phyloP scores from a whole-genome alignment of 768 basidiomycete species.

The Phylloporus sp. region DNA sequence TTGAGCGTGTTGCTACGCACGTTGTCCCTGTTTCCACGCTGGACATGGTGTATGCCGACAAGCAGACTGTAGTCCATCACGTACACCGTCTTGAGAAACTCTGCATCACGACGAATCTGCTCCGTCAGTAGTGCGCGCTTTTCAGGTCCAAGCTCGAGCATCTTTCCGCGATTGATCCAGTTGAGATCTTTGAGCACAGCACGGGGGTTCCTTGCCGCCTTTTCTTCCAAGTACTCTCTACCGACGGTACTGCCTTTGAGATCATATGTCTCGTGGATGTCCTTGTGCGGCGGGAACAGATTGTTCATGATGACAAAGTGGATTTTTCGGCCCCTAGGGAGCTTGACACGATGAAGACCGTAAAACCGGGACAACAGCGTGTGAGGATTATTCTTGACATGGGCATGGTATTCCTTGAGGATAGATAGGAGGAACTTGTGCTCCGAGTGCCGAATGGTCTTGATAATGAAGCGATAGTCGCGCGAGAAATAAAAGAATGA shows the following conservation, averaged over 20 bases:
- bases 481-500: conserved; percentile 99
- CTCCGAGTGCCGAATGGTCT: conserved; percentile 92
- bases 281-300: conserved; percentile 94
- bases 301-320: conserved; percentile 99
- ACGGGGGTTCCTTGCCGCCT: conserved; percentile 68
- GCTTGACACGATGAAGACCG: conserved; percentile 95
- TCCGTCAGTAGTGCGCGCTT: conserved; percentile 89
- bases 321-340: conserved; percentile 90
- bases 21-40: conserved; percentile 88
- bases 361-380: conserved; percentile 93
- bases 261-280: conserved; percentile 97
- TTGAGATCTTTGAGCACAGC: conserved; percentile 96
- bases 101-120: conserved; percentile 84
- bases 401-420: conserved; percentile 77
- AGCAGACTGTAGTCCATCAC: conserved; percentile 98
- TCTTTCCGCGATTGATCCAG: conserved; percentile 81
- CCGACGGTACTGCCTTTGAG: conserved; percentile 94
- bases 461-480: conserved; percentile 99
- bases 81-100: conserved; percentile 72
- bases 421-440: conserved; percentile 90
- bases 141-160: conserved; percentile 91
- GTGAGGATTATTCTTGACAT: conserved; percentile 88
- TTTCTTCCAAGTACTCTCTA: conserved; percentile 81
- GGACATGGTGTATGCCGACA: conserved; percentile 91
- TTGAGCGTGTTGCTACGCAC: conserved; percentile 85